These are phyloP conservation scores for Botryosphaeria dothidea DNA, from an alignment of 2,329 filamentous ascomycete genomes.

Conservation along the genomic window DNA sequence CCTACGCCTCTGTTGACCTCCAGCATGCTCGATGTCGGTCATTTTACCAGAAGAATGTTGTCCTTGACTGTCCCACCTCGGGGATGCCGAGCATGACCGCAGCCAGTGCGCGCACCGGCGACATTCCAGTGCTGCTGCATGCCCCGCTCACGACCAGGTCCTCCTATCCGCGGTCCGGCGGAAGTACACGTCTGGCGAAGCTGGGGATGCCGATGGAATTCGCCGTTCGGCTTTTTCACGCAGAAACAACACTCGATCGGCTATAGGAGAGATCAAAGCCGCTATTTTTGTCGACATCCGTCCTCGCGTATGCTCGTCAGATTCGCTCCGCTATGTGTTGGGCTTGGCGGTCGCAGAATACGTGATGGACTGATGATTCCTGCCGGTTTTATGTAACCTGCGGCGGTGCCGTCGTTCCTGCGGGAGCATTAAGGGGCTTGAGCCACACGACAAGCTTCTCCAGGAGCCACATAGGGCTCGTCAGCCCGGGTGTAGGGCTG, in stretches of 20 bases:
- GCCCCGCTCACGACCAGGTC: constrained; percentile 2
- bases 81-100: background rate
- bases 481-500: constrained; percentile 7
- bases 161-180: background rate
- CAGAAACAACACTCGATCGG: background rate
- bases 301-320: background rate
- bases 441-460: constrained; percentile 12
- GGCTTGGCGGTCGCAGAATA: constrained; percentile 13
- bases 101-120: background rate
- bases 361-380: background rate
- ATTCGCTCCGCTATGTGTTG: background rate
- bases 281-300: background rate
- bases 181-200: background rate
- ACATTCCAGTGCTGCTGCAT: background rate
- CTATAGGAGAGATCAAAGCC: background rate
- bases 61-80: background rate
- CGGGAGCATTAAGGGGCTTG: constrained; percentile 9
- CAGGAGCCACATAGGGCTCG: background rate
- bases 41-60: background rate
- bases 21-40: background rate
- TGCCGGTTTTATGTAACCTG: constrained; percentile 10
- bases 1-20: background rate
- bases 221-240: constrained; percentile 9
- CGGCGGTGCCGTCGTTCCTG: background rate
- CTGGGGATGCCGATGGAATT: background rate